phyloP scores from a whole-genome alignment of 768 basidiomycete genomes.

The Clavulina sp. region DNA sequence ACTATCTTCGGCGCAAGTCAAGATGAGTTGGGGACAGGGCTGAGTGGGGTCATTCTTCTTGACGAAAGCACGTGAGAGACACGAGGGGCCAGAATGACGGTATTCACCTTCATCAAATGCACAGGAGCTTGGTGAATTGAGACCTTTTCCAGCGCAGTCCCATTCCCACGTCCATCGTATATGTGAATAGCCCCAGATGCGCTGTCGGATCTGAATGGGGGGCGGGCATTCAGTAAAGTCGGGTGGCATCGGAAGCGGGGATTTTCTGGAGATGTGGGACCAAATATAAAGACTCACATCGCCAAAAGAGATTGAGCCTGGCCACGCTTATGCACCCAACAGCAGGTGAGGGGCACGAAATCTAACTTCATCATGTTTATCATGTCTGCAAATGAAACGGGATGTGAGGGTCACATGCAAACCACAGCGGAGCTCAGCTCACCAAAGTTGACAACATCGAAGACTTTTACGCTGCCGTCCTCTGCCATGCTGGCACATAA shows the following conservation, averaged over 20 bases:
- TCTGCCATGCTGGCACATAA: constrained; percentile 83
- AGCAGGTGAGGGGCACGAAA: constrained; percentile 72
- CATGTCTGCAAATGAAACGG: constrained; percentile 49
- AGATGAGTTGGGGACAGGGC: not conserved
- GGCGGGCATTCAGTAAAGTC: constrained; percentile 6
- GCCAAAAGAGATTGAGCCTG: constrained; percentile 80
- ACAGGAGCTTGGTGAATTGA: constrained; percentile 78
- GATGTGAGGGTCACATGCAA: not conserved
- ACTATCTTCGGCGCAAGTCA: constrained; percentile 32
- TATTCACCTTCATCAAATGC: constrained; percentile 71
- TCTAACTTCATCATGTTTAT: constrained; percentile 92
- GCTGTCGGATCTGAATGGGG: constrained; percentile 49
- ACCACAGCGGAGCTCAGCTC: constrained; percentile 16
- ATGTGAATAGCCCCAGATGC: constrained; percentile 58
- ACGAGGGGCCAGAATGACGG: not conserved
- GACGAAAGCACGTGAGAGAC: not conserved
- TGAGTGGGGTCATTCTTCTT: constrained; percentile 3
- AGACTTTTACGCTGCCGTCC: constrained; percentile 85
- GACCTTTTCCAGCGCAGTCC: constrained; percentile 56
- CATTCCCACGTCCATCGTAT: constrained; percentile 84
- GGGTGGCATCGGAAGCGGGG: too few relatives aligned
- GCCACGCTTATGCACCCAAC: constrained; percentile 86
- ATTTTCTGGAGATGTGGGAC: constrained; percentile 1
- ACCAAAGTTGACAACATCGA: constrained; percentile 98
- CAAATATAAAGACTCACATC: constrained; percentile 34